A percentile compares a stretch with the other conserved stretches of the same genome.
Evolutionary conservation across 257 asterid genomes (phyloP).

Genomic region (Solanum piurae): DNA sequence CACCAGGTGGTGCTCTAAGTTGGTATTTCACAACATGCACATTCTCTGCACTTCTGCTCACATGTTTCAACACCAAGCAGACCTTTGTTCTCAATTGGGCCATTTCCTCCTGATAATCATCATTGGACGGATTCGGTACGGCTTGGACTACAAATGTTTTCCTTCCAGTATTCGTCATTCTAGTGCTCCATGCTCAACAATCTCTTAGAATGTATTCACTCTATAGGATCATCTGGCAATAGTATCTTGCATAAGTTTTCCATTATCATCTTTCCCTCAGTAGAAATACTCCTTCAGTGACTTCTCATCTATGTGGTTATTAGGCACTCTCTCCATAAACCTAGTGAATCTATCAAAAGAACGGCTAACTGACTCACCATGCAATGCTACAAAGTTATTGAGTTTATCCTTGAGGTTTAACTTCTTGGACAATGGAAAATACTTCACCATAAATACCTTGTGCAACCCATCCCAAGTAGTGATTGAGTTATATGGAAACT

Average conservation of each 20-base stretch:
- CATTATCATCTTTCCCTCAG: too few relatives aligned
- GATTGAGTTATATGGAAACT: background rate
- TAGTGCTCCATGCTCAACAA: background rate
- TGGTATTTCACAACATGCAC: too few relatives aligned
- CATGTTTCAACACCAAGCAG: too few relatives aligned
- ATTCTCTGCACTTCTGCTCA: background rate
- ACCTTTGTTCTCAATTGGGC: background rate
- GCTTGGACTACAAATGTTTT: background rate
- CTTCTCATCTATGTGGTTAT: background rate
- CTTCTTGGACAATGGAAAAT: too few relatives aligned
- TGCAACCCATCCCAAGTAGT: background rate
- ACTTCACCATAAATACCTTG: background rate
- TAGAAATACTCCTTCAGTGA: background rate
- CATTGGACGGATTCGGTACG: background rate
- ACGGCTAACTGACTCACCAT: background rate
- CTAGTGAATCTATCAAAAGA: background rate
- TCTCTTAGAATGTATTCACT: too few relatives aligned
- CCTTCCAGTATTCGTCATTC: background rate
- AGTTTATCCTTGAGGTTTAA: background rate
- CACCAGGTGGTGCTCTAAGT: background rate
- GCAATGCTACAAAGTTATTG: too few relatives aligned
- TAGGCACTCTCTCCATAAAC: background rate
- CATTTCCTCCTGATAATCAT: background rate
- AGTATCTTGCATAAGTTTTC: background rate
- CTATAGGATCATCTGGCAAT: background rate